Conservation (phyloP, 225 moss, liverwort and hornwort species). For the Physcomitrium patens region DNA sequence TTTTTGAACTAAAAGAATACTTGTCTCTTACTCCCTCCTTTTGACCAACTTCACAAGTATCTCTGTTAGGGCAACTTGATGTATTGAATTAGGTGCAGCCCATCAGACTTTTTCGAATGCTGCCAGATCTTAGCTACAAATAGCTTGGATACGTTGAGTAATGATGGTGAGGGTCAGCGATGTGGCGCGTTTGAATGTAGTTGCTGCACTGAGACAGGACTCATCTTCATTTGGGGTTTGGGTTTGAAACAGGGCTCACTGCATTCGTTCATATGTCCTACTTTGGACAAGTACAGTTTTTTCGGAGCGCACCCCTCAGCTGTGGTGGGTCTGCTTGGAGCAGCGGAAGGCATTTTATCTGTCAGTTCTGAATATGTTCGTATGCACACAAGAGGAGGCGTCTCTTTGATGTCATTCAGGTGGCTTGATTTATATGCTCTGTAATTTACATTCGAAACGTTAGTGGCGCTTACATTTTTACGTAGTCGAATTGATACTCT, state of each 20-base stretch:
- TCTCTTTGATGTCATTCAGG: constrained; percentile 65
- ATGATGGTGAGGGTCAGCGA: neutral
- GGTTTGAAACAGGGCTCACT: constrained; percentile 62
- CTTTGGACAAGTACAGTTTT: constrained; percentile 68
- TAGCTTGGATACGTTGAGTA: constrained; percentile 7
- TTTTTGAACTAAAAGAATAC: neutral
- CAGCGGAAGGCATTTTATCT: constrained; percentile 69
- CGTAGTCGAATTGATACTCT: neutral
- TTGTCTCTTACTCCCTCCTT: neutral
- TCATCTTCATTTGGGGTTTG: constrained; percentile 31
- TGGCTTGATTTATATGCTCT: constrained; percentile 27
- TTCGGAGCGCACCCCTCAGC: constrained; percentile 62
- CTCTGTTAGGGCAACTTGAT: neutral
- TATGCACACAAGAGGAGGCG: constrained; percentile 74
- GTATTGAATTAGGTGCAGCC: constrained; percentile 1
- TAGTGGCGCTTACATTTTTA: neutral
- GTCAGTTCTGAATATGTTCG: constrained; percentile 65
- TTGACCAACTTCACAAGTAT: neutral
- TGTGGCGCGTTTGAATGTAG: constrained; percentile 15
- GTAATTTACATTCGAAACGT: constrained; percentile 6
- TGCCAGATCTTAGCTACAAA: neutral
- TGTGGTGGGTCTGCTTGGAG: constrained; percentile 68
- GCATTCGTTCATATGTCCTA: constrained; percentile 68
- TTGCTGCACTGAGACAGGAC: constrained; percentile 28
- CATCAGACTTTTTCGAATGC: neutral